phyloP scores from a whole-genome alignment of 1,139 yeast species.

The Suhomyces yuchorum region DNA sequence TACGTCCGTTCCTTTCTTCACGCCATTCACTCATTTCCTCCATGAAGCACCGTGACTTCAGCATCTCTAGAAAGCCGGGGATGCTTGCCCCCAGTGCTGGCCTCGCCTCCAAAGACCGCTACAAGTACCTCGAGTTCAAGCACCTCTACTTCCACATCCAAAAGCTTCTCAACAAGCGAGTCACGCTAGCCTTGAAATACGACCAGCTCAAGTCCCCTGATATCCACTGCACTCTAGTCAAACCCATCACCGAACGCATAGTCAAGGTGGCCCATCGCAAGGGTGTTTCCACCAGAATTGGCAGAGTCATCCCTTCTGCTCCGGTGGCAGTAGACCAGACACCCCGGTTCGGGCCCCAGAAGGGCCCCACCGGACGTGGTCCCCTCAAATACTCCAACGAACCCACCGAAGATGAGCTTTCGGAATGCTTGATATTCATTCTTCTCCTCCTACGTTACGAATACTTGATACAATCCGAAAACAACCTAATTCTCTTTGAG shows the following conservation, averaged over 20 bases:
- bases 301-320: slow-evolving; percentile 13
- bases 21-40: too few species aligned
- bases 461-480: slow-evolving; percentile 50
- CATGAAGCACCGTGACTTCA: slow-evolving; percentile 14
- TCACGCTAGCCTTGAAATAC: slow-evolving; percentile 51
- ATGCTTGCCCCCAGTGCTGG: neutral
- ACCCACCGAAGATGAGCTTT: slow-evolving; percentile 16
- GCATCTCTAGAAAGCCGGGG: slow-evolving; percentile 9
- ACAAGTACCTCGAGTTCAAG: slow-evolving; percentile 37
- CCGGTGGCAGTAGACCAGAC: slow-evolving; percentile 18
- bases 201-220: slow-evolving; percentile 61
- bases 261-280: slow-evolving; percentile 27
- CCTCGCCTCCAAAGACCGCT: slow-evolving; percentile 7
- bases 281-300: slow-evolving; percentile 14
- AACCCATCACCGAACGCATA: slow-evolving; percentile 47
- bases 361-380: neutral
- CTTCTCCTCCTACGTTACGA: slow-evolving; percentile 42
- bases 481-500: slow-evolving; percentile 52
- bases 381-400: slow-evolving; percentile 7
- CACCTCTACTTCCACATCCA: slow-evolving; percentile 43
- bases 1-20: neutral
- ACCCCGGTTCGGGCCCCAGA: slow-evolving; percentile 25
- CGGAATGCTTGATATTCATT: slow-evolving; percentile 33
- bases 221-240: slow-evolving; percentile 49
- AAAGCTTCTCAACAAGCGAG: slow-evolving; percentile 40